Conservation (phyloP, 2,329 filamentous ascomycete genomes). For the Verticillium nonalfalfae region DNA sequence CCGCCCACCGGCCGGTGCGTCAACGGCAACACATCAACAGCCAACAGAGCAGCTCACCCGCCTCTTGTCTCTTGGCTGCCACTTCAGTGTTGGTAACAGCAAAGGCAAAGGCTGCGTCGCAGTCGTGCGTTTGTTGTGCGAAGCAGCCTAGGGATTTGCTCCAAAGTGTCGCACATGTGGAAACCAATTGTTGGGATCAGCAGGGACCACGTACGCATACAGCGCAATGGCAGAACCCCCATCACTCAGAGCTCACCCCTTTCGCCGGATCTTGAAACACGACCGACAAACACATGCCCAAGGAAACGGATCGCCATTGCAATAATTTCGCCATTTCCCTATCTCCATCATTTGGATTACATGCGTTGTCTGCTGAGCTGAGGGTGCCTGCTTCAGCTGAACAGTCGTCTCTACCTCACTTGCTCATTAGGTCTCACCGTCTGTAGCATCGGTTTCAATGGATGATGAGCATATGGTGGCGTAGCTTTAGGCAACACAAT, state of each 20-base stretch:
- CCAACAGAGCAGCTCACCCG: neutral
- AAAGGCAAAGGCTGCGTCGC: neutral
- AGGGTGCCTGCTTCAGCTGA: neutral
- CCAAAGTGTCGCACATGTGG: neutral
- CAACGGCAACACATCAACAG: neutral
- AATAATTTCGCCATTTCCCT: neutral
- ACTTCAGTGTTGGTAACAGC: neutral
- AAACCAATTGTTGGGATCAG: neutral
- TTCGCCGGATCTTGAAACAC: neutral
- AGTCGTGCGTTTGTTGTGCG: neutral
- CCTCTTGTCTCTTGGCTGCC: neutral
- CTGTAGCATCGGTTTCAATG: neutral
- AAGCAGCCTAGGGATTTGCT: neutral
- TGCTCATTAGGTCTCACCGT: slow-evolving; percentile 1
- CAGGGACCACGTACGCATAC: neutral
- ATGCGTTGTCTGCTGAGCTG: neutral
- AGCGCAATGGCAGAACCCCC: neutral
- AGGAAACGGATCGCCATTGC: neutral
- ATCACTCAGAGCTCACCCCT: neutral
- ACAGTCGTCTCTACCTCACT: neutral
- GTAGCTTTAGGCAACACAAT: too few relatives aligned
- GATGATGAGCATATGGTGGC: too few relatives aligned
- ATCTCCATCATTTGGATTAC: neutral
- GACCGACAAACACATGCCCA: neutral
- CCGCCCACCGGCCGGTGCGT: neutral